Evolutionary conservation across 768 basidiomycete species (phyloP).

Genomic region (Chiua virens): DNA sequence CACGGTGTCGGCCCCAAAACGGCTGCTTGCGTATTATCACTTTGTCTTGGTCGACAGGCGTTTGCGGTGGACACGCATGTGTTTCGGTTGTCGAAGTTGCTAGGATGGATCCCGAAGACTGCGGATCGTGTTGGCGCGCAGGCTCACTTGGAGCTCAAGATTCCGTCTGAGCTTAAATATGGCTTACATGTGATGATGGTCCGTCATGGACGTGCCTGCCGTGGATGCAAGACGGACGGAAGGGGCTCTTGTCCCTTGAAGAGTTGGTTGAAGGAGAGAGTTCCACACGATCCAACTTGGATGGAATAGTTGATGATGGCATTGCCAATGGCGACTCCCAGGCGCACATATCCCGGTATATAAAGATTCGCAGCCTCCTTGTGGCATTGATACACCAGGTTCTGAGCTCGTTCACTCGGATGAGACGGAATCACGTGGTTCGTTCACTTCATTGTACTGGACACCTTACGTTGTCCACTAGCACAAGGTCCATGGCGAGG

Average conservation of each 20-base stretch:
- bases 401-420: too few species aligned
- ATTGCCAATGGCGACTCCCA: too few species aligned
- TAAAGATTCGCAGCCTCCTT: background rate
- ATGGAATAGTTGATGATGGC: background rate
- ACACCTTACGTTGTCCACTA: background rate
- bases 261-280: constrained; percentile 33
- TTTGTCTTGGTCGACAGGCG: constrained; percentile 58
- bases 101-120: constrained; percentile 41
- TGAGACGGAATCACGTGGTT: too few species aligned
- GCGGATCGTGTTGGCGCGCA: constrained; percentile 54
- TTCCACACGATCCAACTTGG: constrained; percentile 16
- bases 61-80: constrained; percentile 70
- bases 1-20: constrained; percentile 64
- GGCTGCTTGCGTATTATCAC: constrained; percentile 60
- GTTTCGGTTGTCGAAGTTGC: constrained; percentile 49
- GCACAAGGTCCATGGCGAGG: constrained; percentile 1
- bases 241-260: constrained; percentile 37
- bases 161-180: constrained; percentile 55
- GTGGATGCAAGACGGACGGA: constrained; percentile 48
- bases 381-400: too few species aligned
- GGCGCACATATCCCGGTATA: background rate
- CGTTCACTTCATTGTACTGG: too few species aligned
- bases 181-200: constrained; percentile 61
- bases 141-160: constrained; percentile 52
- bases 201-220: constrained; percentile 52